Evolutionary conservation across 805 yeast species (phyloP), one percentile per base, ranked within the genome.

Genomic region (Millerozyma acaciae): DNA sequence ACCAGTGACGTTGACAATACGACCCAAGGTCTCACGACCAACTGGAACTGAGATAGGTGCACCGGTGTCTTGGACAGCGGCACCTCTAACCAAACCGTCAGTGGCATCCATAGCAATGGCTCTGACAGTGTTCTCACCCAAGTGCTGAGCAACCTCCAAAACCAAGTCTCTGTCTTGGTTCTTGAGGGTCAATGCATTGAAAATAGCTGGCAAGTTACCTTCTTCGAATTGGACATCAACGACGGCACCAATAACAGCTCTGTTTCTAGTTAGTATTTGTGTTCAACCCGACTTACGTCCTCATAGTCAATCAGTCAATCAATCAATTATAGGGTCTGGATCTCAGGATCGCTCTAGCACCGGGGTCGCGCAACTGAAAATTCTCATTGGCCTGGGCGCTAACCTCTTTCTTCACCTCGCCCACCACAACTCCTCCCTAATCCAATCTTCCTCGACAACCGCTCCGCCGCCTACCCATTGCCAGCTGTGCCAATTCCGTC

Each of bases 31-130:
- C 68, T 89, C 97, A 73, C 96, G 88, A 68, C 98, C 98, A 51
- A 93, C 98, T 56, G 98, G 98, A 56, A 93, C 95, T 55, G 96
- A 82, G 68, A 93, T 93, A 72, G 98, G 98, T 48, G 96, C 76
- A 70, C 98, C 98, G 50, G 97, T 89, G 77, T 93, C 98, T 49
- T 62, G 50, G 58, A 93, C 98, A 42, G 73, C 37, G 61, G 84
- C 81, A 70, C 98, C 98, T 80, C 98, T 90, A 58, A 88, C 96
- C 62, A 93, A 82, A 87, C 98, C 98, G 73, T 90, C 97, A 56
- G 98, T 93, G 86, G 97, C 97, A 72, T 93, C 98, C 98, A 93
- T 93, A 65, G 98, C 97, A 84, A 93, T 93, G 67, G 98, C 84
- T 84, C 98, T 90, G 68, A 93, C 97, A 57, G 97, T 84, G 85